A percentile compares a stretch with the other conserved stretches of the same genome.
Conservation (phyloP, 1,284 basidiomycete genomes). For the Clitocybe nebularis region DNA sequence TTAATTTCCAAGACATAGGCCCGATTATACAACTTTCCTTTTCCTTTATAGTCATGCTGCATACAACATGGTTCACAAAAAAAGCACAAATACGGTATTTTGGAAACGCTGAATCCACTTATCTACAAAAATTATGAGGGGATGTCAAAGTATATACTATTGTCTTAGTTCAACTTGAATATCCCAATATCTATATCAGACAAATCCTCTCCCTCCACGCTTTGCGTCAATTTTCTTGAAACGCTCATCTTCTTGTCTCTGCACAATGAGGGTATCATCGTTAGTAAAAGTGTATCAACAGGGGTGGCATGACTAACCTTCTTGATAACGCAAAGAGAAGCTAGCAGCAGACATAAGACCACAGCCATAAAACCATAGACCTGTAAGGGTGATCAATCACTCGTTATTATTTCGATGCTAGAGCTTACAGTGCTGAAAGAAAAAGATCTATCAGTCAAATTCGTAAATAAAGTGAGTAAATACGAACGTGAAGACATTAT, state of each 20-base stretch:
- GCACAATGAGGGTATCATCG: constrained; percentile 17
- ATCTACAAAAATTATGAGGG: too few relatives aligned
- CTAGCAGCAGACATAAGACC: constrained; percentile 67
- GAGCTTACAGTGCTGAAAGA: constrained; percentile 33
- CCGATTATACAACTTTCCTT: too few relatives aligned
- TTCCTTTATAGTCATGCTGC: too few relatives aligned
- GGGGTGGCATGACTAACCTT: constrained; percentile 42
- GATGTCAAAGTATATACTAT: too few relatives aligned
- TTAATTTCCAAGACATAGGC: too few relatives aligned
- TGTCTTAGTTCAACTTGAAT: too few relatives aligned
- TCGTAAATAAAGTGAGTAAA: background rate
- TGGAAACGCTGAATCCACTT: too few relatives aligned
- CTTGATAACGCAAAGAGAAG: constrained; percentile 81
- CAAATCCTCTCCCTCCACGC: constrained; percentile 78
- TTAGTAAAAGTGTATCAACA: constrained; percentile 3
- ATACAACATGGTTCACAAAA: too few relatives aligned
- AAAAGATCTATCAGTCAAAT: constrained; percentile 3
- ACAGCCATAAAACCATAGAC: constrained; percentile 84
- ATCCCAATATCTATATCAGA: too few relatives aligned
- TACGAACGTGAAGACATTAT: constrained; percentile 78
- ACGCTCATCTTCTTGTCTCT: constrained; percentile 76
- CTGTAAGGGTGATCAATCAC: constrained; percentile 15
- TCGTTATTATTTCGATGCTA: background rate
- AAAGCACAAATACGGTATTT: too few relatives aligned
- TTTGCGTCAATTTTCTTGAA: constrained; percentile 86